A percentile compares a stretch with the other conserved stretches of the same genome.
Conservation (phyloP, 2,329 filamentous ascomycete species). For the Aspergillus luchuensis region DNA sequence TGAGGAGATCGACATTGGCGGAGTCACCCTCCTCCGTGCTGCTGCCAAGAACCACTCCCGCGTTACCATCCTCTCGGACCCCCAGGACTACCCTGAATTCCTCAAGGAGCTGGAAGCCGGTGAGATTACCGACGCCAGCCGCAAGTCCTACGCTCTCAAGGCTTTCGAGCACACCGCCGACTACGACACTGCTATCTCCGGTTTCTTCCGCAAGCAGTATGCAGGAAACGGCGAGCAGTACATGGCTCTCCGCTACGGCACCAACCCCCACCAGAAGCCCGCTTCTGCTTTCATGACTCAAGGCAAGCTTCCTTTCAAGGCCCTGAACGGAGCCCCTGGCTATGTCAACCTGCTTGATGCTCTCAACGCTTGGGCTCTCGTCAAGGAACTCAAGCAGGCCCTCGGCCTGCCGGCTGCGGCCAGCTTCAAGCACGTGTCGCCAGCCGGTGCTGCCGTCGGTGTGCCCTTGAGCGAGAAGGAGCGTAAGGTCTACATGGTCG, state of each 20-base stretch:
- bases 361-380: constrained; percentile 93
- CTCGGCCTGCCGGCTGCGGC: constrained; percentile 87
- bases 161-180: constrained; percentile 98
- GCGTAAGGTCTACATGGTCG: constrained; percentile 97
- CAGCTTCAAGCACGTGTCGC: constrained; percentile 99
- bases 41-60: constrained; percentile 97
- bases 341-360: constrained; percentile 98
- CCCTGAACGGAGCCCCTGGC: constrained; percentile 82
- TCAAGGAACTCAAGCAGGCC: constrained; percentile 91
- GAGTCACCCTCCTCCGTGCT: constrained; percentile 92
- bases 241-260: constrained; percentile 85
- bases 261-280: constrained; percentile 98
- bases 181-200: constrained; percentile 91
- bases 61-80: constrained; percentile 94
- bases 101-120: constrained; percentile 84
- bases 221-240: constrained; percentile 82
- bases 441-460: constrained; percentile 91
- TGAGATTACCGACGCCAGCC: constrained; percentile 80
- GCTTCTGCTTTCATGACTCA: constrained; percentile 78
- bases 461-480: constrained; percentile 82
- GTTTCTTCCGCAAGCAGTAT: constrained; percentile 98
- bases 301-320: constrained; percentile 86
- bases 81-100: constrained; percentile 90
- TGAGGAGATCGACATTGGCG: constrained; percentile 98
- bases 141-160: constrained; percentile 90